Conservation (phyloP, 2,329 filamentous ascomycete species). For the Xylariomycetidae sp. region DNA sequence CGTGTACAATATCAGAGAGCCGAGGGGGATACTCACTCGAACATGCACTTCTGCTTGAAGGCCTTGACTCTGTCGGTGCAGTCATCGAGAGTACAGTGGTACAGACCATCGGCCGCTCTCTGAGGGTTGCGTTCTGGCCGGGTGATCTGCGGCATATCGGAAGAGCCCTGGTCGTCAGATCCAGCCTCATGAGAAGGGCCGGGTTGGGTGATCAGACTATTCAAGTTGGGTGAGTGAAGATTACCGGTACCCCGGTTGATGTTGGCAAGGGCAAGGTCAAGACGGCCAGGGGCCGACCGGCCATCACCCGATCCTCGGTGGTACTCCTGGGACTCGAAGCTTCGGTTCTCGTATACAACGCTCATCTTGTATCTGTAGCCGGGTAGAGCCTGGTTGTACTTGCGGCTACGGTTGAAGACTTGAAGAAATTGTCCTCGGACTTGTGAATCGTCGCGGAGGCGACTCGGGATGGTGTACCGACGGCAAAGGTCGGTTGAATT, state of each 20-base stretch:
- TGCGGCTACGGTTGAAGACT: constrained; percentile 17
- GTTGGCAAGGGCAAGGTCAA: constrained; percentile 24
- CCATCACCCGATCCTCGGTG: too few species aligned
- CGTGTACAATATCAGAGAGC: constrained; percentile 4
- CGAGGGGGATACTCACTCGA: constrained; percentile 63
- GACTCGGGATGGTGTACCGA: constrained; percentile 16
- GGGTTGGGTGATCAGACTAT: constrained; percentile 27
- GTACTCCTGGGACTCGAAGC: constrained; percentile 41
- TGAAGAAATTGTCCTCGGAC: constrained; percentile 38
- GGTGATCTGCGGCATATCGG: constrained; percentile 45
- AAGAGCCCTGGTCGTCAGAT: constrained; percentile 14
- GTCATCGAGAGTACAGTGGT: constrained; percentile 63
- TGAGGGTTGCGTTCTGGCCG: constrained; percentile 57
- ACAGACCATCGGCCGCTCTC: constrained; percentile 62
- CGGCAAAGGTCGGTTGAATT: constrained; percentile 13
- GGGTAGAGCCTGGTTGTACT: constrained; percentile 18
- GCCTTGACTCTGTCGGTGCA: constrained; percentile 55
- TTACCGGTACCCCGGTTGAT: not conserved
- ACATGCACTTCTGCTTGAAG: constrained; percentile 84
- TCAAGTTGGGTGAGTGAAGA: constrained; percentile 30
- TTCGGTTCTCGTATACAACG: constrained; percentile 45
- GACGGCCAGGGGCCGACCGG: constrained; percentile 35
- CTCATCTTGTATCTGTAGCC: constrained; percentile 34
- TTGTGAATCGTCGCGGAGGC: constrained; percentile 24
- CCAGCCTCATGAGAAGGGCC: constrained; percentile 10